phyloP scores from a whole-genome alignment of 2,329 filamentous ascomycete genomes.

The Lachnellula occidentalis region DNA sequence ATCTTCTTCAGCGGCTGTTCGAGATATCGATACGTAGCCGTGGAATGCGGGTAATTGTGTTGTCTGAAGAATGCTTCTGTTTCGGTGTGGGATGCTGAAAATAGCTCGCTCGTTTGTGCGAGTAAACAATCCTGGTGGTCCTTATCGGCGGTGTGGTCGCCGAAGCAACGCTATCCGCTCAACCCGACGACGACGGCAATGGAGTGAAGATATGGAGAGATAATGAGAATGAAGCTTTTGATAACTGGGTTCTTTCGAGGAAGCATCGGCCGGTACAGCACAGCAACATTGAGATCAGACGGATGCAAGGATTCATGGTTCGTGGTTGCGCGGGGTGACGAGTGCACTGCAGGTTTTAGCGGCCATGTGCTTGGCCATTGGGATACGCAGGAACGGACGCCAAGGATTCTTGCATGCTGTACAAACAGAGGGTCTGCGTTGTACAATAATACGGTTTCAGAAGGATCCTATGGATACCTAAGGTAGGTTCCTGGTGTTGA shows the following conservation, averaged over 20 bases:
- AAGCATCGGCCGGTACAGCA: too few species aligned
- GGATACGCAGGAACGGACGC: too few species aligned
- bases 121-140: background rate
- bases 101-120: background rate
- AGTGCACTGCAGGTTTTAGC: background rate
- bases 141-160: background rate
- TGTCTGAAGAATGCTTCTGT: background rate
- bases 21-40: conserved; percentile 11
- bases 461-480: too few species aligned
- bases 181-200: background rate
- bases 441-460: too few species aligned
- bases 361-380: too few species aligned
- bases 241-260: background rate
- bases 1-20: background rate
- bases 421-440: too few species aligned
- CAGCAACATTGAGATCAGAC: background rate
- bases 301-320: background rate
- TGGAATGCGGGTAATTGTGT: conserved; percentile 7
- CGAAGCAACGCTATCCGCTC: background rate
- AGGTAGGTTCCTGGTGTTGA: too few species aligned
- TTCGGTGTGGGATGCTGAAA: background rate
- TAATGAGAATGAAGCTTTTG: background rate
- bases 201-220: background rate
- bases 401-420: too few species aligned
- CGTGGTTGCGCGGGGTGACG: conserved; percentile 1